phyloP scores from a whole-genome alignment of 768 basidiomycete genomes.

The Suillus subaureus region DNA sequence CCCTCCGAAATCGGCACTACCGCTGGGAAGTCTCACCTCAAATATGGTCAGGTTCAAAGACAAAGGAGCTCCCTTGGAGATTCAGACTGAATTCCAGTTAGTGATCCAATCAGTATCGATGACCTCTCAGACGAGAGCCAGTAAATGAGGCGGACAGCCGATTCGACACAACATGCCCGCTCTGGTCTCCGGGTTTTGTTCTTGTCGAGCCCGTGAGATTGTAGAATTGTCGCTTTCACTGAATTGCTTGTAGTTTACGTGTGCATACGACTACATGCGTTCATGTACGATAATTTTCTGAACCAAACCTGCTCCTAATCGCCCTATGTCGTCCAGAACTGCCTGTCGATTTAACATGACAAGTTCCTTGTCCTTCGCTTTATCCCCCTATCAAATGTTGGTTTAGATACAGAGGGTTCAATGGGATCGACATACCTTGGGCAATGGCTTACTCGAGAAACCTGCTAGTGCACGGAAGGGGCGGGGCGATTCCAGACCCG shows the following conservation, averaged over 20 bases:
- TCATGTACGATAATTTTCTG: constrained; percentile 40
- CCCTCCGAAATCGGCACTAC: too few species aligned
- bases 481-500: constrained; percentile 57
- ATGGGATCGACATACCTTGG: constrained; percentile 29
- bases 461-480: constrained; percentile 83
- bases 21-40: too few species aligned
- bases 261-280: constrained; percentile 6
- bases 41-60: too few species aligned
- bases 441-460: constrained; percentile 67
- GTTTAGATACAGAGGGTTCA: background rate
- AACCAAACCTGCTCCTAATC: constrained; percentile 73
- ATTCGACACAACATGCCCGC: background rate
- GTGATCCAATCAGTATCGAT: too few species aligned
- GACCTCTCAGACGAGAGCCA: too few species aligned
- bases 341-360: constrained; percentile 69
- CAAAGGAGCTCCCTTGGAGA: too few species aligned
- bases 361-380: constrained; percentile 53
- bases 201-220: background rate
- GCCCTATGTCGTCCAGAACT: constrained; percentile 73
- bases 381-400: constrained; percentile 24
- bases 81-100: too few species aligned
- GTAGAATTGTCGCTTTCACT: background rate
- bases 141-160: background rate
- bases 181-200: background rate
- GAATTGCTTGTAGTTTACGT: background rate